These are phyloP conservation scores for Aspergillus ustus DNA, from an alignment of 2,329 filamentous ascomycete genomes.

Conservation along the genomic window DNA sequence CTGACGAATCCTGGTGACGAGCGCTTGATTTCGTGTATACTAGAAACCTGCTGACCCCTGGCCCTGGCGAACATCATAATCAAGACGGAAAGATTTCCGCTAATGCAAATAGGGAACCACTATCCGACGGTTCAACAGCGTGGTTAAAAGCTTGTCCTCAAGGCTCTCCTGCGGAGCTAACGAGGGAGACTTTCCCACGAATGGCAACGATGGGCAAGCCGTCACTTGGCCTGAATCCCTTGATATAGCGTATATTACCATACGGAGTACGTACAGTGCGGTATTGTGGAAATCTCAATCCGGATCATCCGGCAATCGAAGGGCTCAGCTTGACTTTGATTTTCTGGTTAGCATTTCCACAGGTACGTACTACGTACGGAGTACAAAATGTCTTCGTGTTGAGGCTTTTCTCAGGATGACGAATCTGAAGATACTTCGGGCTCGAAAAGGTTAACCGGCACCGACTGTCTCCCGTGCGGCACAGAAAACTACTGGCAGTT, in stretches of 20 bases:
- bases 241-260: background rate
- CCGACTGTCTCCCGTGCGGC: background rate
- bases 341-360: background rate
- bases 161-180: constrained; percentile 25
- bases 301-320: background rate
- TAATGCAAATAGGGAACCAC: constrained; percentile 24
- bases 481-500: background rate
- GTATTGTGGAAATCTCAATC: background rate
- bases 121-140: constrained; percentile 17
- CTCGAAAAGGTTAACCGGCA: background rate
- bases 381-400: background rate
- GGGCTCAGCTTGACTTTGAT: background rate
- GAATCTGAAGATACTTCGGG: background rate
- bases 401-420: background rate
- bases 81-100: constrained; percentile 1
- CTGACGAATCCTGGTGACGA: background rate
- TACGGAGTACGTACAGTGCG: background rate
- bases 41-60: background rate
- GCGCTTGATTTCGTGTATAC: background rate
- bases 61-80: background rate
- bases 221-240: constrained; percentile 11
- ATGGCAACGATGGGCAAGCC: constrained; percentile 20
- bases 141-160: constrained; percentile 32
- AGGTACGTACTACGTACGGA: background rate
- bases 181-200: constrained; percentile 19